phyloP scores from a whole-genome alignment of 2,329 filamentous ascomycete species.

The Aureobasidium sp. region DNA sequence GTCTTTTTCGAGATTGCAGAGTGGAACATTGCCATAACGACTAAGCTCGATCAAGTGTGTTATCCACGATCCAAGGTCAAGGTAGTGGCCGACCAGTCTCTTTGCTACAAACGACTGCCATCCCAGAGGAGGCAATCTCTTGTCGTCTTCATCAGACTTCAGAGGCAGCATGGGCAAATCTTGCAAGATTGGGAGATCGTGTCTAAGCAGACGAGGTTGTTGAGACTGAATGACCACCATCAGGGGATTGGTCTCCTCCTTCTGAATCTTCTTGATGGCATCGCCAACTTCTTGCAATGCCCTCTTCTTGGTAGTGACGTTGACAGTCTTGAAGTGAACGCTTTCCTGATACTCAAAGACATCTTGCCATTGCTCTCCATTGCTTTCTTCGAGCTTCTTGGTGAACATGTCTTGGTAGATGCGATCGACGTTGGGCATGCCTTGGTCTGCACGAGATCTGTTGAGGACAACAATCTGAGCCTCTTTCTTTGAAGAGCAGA shows the following conservation, averaged over 20 bases:
- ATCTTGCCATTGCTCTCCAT: slow-evolving; percentile 66
- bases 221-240: slow-evolving; percentile 89
- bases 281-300: slow-evolving; percentile 84
- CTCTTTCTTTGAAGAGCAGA: slow-evolving; percentile 73
- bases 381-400: slow-evolving; percentile 57
- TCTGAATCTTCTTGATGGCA: slow-evolving; percentile 80
- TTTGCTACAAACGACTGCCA: slow-evolving; percentile 90
- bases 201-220: slow-evolving; percentile 69
- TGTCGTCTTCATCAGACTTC: slow-evolving; percentile 75
- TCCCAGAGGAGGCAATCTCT: slow-evolving; percentile 79
- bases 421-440: slow-evolving; percentile 82
- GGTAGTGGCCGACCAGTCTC: slow-evolving; percentile 78
- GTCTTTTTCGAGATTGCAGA: slow-evolving; percentile 92
- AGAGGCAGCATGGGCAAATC: slow-evolving; percentile 80
- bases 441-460: slow-evolving; percentile 70
- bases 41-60: slow-evolving; percentile 80
- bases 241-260: slow-evolving; percentile 71
- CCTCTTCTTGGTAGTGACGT: slow-evolving; percentile 84
- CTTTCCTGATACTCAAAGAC: slow-evolving; percentile 83
- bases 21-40: slow-evolving; percentile 84
- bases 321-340: slow-evolving; percentile 75
- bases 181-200: slow-evolving; percentile 75
- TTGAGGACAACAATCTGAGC: slow-evolving; percentile 87
- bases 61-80: slow-evolving; percentile 90
- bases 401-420: slow-evolving; percentile 74